phyloP scores from a whole-genome alignment of 2,329 filamentous ascomycete species.

The Trichoderma simmonsii region DNA sequence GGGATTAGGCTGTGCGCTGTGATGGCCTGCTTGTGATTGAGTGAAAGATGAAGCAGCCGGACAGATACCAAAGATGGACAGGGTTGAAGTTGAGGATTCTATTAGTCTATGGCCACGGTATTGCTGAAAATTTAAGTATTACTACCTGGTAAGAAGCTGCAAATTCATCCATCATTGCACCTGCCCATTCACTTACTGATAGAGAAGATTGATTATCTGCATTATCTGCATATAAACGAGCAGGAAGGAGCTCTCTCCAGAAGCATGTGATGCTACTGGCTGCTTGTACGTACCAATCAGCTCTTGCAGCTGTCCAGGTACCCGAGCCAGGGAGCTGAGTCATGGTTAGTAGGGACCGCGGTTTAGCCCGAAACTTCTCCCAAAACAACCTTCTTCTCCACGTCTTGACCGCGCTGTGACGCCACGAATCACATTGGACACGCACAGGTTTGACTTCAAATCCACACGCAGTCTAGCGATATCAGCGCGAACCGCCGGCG shows the following conservation, averaged over 20 bases:
- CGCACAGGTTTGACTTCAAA: slow-evolving; percentile 23
- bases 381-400: slow-evolving; percentile 17
- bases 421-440: slow-evolving; percentile 18
- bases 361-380: slow-evolving; percentile 25
- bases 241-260: neutral
- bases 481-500: slow-evolving; percentile 12
- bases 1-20: neutral
- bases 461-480: slow-evolving; percentile 21
- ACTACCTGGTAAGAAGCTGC: neutral
- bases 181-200: neutral
- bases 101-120: neutral
- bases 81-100: neutral
- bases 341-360: slow-evolving; percentile 7
- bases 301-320: neutral
- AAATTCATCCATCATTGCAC: neutral
- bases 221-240: neutral
- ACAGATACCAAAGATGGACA: neutral
- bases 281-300: slow-evolving; percentile 5
- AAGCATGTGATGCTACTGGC: neutral
- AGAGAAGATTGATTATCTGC: neutral
- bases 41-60: neutral
- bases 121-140: neutral
- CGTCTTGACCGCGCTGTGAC: slow-evolving; percentile 16
- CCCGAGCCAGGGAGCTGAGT: slow-evolving; percentile 7
- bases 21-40: neutral